phyloP scores from a whole-genome alignment of 495 filamentous ascomycete species.

The Apodospora peruviana region DNA sequence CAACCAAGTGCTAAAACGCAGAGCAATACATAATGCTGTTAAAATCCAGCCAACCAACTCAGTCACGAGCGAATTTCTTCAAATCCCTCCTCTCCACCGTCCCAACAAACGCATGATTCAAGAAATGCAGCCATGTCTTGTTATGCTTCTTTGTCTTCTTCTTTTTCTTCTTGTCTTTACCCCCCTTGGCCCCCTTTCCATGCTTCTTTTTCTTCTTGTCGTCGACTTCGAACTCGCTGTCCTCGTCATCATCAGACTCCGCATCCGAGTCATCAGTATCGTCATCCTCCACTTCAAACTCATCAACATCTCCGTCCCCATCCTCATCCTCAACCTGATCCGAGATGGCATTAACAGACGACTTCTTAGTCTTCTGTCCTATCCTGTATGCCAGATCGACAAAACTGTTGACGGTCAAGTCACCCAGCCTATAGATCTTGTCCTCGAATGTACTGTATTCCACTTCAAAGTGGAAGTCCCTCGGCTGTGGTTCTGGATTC shows the following conservation, averaged over 20 bases:
- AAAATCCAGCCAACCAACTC: background rate
- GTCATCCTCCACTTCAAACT: constrained; percentile 16
- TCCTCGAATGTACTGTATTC: constrained; percentile 83
- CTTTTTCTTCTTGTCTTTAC: constrained; percentile 23
- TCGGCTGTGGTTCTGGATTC: constrained; percentile 45
- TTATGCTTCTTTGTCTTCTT: constrained; percentile 45
- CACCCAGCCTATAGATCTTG: constrained; percentile 65
- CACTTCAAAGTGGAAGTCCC: constrained; percentile 67
- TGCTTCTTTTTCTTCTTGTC: constrained; percentile 39
- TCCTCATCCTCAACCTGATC: constrained; percentile 9
- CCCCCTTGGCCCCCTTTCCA: constrained; percentile 27
- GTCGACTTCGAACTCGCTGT: constrained; percentile 16
- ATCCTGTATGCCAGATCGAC: constrained; percentile 75
- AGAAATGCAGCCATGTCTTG: constrained; percentile 69
- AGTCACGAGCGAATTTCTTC: constrained; percentile 19
- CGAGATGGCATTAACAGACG: constrained; percentile 8
- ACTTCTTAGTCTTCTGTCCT: constrained; percentile 40
- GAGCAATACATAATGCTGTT: background rate
- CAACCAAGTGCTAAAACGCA: no score
- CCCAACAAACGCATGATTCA: constrained; percentile 74
- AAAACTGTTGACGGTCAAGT: constrained; percentile 80
- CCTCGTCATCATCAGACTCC: constrained; percentile 28
- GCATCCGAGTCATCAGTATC: constrained; percentile 10
- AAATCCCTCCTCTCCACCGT: constrained; percentile 59
- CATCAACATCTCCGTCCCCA: constrained; percentile 13